Percentiles rank a stretch among this genome's conserved stretches.
Evolutionary conservation across 345 rosid species (phyloP).

Genomic region (Sapria himalayana): DNA sequence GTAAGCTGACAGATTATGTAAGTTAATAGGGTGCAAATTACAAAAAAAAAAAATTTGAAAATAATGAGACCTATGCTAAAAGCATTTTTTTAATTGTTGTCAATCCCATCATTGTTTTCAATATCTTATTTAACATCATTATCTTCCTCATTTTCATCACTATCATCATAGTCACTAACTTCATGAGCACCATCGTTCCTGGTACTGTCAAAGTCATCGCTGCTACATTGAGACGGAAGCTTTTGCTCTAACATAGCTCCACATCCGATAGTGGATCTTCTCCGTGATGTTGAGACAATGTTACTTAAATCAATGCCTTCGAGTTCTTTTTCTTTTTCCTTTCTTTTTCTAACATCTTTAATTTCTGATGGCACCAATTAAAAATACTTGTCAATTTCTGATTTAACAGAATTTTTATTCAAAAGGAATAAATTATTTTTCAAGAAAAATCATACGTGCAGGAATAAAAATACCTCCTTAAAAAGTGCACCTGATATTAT

Average conservation of each 20-base stretch:
- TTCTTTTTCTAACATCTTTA: conserved; percentile 57
- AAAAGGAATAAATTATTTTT: too few relatives aligned
- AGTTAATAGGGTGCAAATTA: too few relatives aligned
- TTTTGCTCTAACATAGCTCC: conserved; percentile 54
- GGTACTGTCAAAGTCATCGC: conserved; percentile 22
- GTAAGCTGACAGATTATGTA: too few relatives aligned
- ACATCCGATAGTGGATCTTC: conserved; percentile 47
- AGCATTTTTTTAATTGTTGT: conserved; percentile 7
- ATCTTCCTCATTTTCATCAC: conserved; percentile 16
- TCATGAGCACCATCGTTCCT: conserved; percentile 22
- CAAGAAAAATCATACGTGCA: too few relatives aligned
- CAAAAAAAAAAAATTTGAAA: too few relatives aligned
- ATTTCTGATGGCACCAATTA: too few relatives aligned
- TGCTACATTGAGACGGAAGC: conserved; percentile 30
- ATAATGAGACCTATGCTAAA: too few relatives aligned
- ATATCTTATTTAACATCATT: conserved; percentile 8
- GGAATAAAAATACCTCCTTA: too few relatives aligned
- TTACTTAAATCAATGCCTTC: conserved; percentile 80
- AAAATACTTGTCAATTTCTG: too few relatives aligned
- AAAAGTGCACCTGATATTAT: too few relatives aligned
- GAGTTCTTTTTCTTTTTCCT: conserved; percentile 59
- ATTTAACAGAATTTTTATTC: too few relatives aligned
- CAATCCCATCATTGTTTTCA: conserved; percentile 7
- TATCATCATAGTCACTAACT: conserved; percentile 12
- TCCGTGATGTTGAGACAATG: conserved; percentile 60